Evolutionary conservation across 441 rosid genomes (phyloP), one percentile per base, ranked within the genome.

Genomic region (Erysimum cheiri): DNA sequence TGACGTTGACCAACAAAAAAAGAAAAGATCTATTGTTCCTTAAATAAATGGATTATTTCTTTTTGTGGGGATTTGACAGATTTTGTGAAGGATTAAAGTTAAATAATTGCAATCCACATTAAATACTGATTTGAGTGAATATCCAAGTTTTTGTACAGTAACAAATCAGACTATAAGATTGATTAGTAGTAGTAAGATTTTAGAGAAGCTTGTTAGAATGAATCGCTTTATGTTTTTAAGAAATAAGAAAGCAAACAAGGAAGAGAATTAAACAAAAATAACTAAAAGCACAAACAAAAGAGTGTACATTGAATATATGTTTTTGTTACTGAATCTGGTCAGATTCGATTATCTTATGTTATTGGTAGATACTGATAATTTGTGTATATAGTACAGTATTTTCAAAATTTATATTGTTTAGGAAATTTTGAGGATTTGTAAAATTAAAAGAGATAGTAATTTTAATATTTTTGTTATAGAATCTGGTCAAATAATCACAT

Each of bases 1-100:
- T 10, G 9, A 5, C 2, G 40, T 58, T 64, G 41, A 8, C 15
- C 8, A 43, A 12, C 1, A 17, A 59, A 28, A 13, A 17, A 29
- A 64, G 26, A 15, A 47, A 10, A n/a, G 0, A 64, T 47, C 40
- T 29, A 5, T 29, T 8, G 7, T 54, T 59, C 52, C 59, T n/a
- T 63, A 46, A 3, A 46, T 36, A 28, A 19, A 44, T 36, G 24
- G 58, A 19, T 17, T 48, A 10, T 32, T 59, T 31, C 19, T 4
- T 4, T 22, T 72, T 14, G 0, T 9, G 14, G 61, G 17, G 72
- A 65, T 73, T 64, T 39, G 28, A 14, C 39, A 73, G 54, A 24
- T 48, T 39, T 32, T 22, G 8, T 14, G 22, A 33, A 12, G 9
- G 1, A 12, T 43, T 3, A 57, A 39, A 15, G 14, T 6, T 2